A percentile compares a stretch with the other conserved stretches of the same genome.
phyloP scores from a whole-genome alignment of 2,329 filamentous ascomycete genomes.

The Sarocladiaceae sp. region DNA sequence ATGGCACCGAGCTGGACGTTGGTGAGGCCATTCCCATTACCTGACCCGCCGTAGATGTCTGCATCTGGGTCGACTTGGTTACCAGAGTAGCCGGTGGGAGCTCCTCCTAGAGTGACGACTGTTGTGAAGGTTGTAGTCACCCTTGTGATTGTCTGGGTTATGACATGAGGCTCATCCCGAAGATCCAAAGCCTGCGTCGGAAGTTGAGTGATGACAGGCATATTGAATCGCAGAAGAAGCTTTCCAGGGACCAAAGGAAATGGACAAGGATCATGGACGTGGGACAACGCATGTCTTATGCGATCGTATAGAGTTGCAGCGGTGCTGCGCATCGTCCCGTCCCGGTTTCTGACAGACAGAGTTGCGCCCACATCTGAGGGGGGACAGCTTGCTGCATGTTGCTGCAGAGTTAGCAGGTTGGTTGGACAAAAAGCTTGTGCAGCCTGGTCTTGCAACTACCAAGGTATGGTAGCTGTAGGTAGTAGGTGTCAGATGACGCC shows the following conservation, averaged over 20 bases:
- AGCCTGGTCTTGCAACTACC: no score
- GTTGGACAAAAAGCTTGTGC: no score
- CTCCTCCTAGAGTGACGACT: conserved; percentile 24
- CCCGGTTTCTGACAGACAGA: not conserved
- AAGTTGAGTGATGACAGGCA: not conserved
- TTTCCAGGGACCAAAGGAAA: no score
- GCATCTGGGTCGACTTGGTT: conserved; percentile 2
- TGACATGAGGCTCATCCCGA: conserved; percentile 23
- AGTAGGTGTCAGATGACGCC: no score
- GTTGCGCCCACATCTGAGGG: not conserved
- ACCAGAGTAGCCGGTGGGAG: conserved; percentile 2
- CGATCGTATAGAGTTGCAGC: not conserved
- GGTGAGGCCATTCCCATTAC: conserved; percentile 20
- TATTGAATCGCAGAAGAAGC: no score
- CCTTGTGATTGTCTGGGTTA: conserved; percentile 32
- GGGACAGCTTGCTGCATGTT: no score
- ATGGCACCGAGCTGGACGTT: conserved; percentile 36
- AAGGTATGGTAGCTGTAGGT: no score
- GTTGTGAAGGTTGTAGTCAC: conserved; percentile 32
- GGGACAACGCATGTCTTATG: conserved; percentile 7
- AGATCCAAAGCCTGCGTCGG: not conserved
- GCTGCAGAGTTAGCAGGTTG: no score
- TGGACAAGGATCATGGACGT: not conserved
- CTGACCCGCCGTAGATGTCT: conserved; percentile 8
- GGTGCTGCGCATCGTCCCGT: not conserved